Base-by-base conservation (phyloP, 805 yeast genomes). In the Cyberlindnera galapagoensis region DNA sequence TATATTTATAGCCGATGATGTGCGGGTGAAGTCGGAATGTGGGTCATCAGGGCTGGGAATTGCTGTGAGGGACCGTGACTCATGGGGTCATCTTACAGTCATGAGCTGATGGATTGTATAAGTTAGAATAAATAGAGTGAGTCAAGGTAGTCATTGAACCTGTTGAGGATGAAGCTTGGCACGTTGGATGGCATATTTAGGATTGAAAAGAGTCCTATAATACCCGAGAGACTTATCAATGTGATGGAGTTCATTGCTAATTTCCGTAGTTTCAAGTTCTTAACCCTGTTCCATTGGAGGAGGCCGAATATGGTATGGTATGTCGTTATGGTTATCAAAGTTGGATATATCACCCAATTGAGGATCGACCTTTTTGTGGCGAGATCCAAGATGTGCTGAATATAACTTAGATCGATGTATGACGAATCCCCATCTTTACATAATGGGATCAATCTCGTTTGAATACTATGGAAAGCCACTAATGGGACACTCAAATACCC, bases 351-450 rank as follows among this genome's bases (percentile, higher is more conserved):
- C 1, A 44, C 19, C 50, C 53, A 57, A 28, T 61, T 57, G 5
- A 60, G 6, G 8, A 33, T 21, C 7, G 54, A 54, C 19, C 58
- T 51, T 18, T 59, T 14, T 6, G 30, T 16, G 4, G 42, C 31
- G 13, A 54, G 56, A 12, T 38, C 29, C 9, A 69, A 33, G 2
- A 61, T 46, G 39, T 67, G 65, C 0, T 75, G 44, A 8, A 80
- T 59, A 44, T 63, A 80, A 7, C 69, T 67, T 26, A 82, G 54
- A 26, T 60, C 66, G 14, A 82, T 54, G 34, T 69, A 56, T 1
- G 78, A 65, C 3, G 80, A 70, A 51, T 80, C 90, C 1, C 85
- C 87, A 36, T 78, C 82, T 2, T 74, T 59, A 3, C 46, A 12
- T n/a, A 62, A 18, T 0, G 90, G 87, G 0, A 60, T 58, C 4